Evolutionary conservation across 176 grass and related monocot genomes (phyloP), one percentile per base, ranked within the genome.

Genomic region (Tillandsia leiboldiana): DNA sequence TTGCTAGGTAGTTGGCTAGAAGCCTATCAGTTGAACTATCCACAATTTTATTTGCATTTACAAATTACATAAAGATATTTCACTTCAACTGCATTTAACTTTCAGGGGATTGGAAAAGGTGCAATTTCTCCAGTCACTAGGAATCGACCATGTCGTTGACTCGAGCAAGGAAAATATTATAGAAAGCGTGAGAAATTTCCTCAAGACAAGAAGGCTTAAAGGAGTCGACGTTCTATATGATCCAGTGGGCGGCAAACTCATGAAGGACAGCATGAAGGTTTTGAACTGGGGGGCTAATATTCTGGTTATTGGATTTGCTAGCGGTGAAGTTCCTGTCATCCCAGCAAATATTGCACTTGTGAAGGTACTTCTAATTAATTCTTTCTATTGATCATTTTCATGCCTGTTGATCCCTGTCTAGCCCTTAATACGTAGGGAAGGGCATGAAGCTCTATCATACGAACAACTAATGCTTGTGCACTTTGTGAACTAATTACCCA

Each of bases 231-330:
- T 92, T 73, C 83, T 97, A 54, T 92, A 97, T 72, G 89, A 97
- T 73, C 93, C 93, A 59, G 86, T 97, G 68, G 93, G 93, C n/a
- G 93, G 93, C 8, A 87, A 97, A 82, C 73, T 90, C 65, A 87
- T 79, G 3, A 91, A 97, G 76, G 93, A 97, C 72, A 85, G 93
- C 54, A 77, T 97, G 79, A 97, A 92, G 88, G 79, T 92, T 87
- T 80, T 97, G 59, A 90, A 87, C 66, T 97, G 93, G 89, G 89
- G 93, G 51, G 93, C 93, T 42, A 80, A 97, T 68, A 90, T 97
- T 87, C 72, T 97, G 70, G 54, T 97, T 59, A 97, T 97, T 76
- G 93, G 89, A 81, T 97, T 97, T 82, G 93, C 93, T 48, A 97
- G 93, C 68, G 89, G 89, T 50, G 93, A 97, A 85, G 74, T 97